Conservation (phyloP, 2,329 filamentous ascomycete genomes). For the Phialophora expanda region DNA sequence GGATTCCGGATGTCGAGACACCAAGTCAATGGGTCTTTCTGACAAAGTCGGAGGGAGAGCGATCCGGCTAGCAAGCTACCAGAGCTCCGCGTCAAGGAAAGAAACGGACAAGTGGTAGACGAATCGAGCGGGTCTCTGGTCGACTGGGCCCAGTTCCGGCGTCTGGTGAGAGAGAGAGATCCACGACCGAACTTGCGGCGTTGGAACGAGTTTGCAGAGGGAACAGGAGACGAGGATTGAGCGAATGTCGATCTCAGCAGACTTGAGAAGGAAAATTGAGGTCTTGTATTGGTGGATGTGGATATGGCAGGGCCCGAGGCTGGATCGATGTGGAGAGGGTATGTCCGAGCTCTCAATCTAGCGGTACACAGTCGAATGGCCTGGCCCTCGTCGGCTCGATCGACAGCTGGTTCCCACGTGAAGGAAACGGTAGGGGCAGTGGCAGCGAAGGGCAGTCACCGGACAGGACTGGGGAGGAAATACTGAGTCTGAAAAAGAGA, state of each 20-base stretch:
- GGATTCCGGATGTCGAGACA: conserved; percentile 32
- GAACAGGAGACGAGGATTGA: conserved; percentile 11
- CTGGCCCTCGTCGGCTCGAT: background rate
- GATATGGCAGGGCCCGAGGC: conserved; percentile 15
- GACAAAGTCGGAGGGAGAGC: conserved; percentile 12
- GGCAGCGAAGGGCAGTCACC: background rate
- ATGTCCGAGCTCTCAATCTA: conserved; percentile 7
- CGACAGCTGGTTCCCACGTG: background rate
- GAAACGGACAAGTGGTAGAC: conserved; percentile 9
- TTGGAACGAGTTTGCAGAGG: conserved; percentile 9
- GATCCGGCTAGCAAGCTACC: conserved; percentile 17
- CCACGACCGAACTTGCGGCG: conserved; percentile 6
- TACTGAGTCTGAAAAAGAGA: background rate
- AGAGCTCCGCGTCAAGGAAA: conserved; percentile 23
- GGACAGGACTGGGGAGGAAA: background rate
- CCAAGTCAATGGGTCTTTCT: conserved; percentile 35
- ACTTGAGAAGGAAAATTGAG: conserved; percentile 16
- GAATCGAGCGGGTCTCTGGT: conserved; percentile 6
- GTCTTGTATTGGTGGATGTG: conserved; percentile 11
- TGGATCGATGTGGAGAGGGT: conserved; percentile 11
- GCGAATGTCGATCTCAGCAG: conserved; percentile 25
- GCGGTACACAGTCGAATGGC: background rate
- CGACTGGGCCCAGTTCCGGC: background rate
- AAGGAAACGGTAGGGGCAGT: background rate
- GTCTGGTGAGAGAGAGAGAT: conserved; percentile 7